These are phyloP conservation scores for Microstegium vimineum DNA, from an alignment of 176 grass and related monocot species.

Conservation along the genomic window DNA sequence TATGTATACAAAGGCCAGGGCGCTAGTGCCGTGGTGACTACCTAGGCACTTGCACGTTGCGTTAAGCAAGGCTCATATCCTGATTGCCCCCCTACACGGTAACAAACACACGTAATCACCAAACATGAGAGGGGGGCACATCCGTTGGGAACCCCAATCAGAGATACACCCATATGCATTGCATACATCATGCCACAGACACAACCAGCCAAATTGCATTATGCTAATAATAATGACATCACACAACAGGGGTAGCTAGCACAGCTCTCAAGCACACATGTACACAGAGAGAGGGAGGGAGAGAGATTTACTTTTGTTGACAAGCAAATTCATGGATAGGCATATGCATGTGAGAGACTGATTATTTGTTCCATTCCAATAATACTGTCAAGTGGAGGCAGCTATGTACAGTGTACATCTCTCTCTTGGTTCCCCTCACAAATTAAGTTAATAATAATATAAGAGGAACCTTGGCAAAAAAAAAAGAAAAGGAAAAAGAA, in stretches of 20 bases:
- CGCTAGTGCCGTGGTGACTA: not conserved
- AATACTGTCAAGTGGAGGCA: slow-evolving; percentile 36
- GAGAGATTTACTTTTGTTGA: not conserved
- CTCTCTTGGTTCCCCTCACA: slow-evolving; percentile 12
- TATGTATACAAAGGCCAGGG: not conserved
- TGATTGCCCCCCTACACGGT: slow-evolving; percentile 26
- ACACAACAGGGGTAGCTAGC: not conserved
- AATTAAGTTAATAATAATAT: slow-evolving; percentile 26
- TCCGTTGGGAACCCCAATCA: slow-evolving; percentile 6
- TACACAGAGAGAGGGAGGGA: not conserved
- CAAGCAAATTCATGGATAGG: not conserved
- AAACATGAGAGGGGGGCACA: slow-evolving; percentile 29
- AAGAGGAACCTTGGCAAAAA: not conserved
- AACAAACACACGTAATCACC: slow-evolving; percentile 1
- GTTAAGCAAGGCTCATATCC: slow-evolving; percentile 28
- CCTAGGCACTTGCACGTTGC: slow-evolving; percentile 23
- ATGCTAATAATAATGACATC: not conserved
- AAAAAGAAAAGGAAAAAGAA: not conserved
- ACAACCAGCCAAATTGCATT: not conserved
- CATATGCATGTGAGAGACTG: slow-evolving; percentile 1
- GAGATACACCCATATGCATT: not conserved
- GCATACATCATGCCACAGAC: not conserved
- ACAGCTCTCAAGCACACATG: not conserved
- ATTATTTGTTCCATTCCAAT: slow-evolving; percentile 26
- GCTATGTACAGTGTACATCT: slow-evolving; percentile 47